These are phyloP conservation scores for Cajanus cajan DNA, from an alignment of 306 rosid species.

Conservation along the genomic window DNA sequence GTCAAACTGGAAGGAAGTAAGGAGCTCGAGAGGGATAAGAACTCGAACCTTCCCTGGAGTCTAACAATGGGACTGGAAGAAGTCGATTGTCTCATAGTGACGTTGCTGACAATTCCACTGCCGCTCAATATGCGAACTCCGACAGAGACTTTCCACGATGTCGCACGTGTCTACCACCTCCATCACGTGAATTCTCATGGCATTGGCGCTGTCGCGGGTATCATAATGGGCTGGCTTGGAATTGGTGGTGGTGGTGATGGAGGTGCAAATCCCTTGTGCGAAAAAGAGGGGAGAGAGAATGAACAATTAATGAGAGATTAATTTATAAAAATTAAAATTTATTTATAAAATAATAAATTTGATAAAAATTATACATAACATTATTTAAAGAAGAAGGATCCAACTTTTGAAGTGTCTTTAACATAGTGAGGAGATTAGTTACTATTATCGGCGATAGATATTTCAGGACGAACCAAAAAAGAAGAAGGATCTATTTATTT, in stretches of 20 bases:
- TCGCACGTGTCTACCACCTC: slow-evolving; percentile 78
- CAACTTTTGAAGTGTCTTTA: no score
- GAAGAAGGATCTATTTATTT: no score
- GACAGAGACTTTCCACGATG: slow-evolving; percentile 67
- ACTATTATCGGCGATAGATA: no score
- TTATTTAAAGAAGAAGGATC: no score
- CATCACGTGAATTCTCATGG: slow-evolving; percentile 77
- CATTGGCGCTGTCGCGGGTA: slow-evolving; percentile 83
- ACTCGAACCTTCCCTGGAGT: slow-evolving; percentile 77
- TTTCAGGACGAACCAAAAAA: no score
- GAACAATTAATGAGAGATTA: no score
- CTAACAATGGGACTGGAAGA: slow-evolving; percentile 65
- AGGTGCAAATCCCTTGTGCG: slow-evolving; percentile 71
- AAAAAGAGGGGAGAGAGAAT: slow-evolving; percentile 83
- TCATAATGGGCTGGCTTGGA: slow-evolving; percentile 85
- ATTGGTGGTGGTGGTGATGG: slow-evolving; percentile 42
- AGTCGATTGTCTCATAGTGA: slow-evolving; percentile 71
- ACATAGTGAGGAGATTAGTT: no score
- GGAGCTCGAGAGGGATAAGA: slow-evolving; percentile 67
- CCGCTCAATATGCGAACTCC: slow-evolving; percentile 79
- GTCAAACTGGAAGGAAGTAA: slow-evolving; percentile 74
- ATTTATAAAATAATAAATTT: no score
- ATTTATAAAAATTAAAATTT: no score
- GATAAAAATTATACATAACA: no score
- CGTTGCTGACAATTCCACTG: slow-evolving; percentile 73